Conservation (phyloP, 768 basidiomycete species). For the Mycena pura region DNA sequence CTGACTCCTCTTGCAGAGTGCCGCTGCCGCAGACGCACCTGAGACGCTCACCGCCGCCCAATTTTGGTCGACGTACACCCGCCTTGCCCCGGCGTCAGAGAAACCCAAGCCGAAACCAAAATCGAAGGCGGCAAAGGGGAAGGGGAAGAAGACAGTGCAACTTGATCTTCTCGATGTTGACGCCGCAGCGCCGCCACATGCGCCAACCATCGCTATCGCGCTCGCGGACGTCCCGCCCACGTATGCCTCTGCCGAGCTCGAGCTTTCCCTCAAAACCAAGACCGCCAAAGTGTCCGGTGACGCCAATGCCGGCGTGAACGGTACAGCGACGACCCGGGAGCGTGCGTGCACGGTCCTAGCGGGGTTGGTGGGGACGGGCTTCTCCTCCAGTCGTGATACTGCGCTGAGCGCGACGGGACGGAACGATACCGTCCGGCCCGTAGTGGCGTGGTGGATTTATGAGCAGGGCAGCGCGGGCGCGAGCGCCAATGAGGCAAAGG, state of each 20-base stretch:
- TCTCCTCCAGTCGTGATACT: conserved; percentile 16
- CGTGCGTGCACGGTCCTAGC: conserved; percentile 14
- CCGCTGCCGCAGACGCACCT: conserved; percentile 2
- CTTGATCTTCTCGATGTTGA: conserved; percentile 4
- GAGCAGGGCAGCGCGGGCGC: background rate
- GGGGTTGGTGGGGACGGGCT: conserved; percentile 16
- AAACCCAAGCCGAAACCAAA: conserved; percentile 11
- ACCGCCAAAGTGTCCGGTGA: conserved; percentile 2
- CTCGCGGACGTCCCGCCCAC: conserved; percentile 3
- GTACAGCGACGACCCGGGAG: conserved; percentile 9
- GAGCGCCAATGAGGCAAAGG: background rate
- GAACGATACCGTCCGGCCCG: conserved; percentile 20
- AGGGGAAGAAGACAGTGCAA: conserved; percentile 9
- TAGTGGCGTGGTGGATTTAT: conserved; percentile 23
- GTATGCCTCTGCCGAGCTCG: conserved; percentile 1
- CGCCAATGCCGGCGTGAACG: conserved; percentile 1
- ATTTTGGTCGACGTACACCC: conserved; percentile 15
- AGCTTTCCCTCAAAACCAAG: conserved; percentile 1
- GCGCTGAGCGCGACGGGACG: conserved; percentile 5
- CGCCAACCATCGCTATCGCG: background rate
- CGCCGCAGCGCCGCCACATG: background rate
- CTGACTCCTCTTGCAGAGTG: conserved; percentile 7
- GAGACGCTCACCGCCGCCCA: conserved; percentile 7
- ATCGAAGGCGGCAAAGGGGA: conserved; percentile 8
- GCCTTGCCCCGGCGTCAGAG: background rate